Evolutionary conservation across 176 grass and related monocot genomes (phyloP), one percentile per base, ranked within the genome.

Genomic region (Stipa capillata): DNA sequence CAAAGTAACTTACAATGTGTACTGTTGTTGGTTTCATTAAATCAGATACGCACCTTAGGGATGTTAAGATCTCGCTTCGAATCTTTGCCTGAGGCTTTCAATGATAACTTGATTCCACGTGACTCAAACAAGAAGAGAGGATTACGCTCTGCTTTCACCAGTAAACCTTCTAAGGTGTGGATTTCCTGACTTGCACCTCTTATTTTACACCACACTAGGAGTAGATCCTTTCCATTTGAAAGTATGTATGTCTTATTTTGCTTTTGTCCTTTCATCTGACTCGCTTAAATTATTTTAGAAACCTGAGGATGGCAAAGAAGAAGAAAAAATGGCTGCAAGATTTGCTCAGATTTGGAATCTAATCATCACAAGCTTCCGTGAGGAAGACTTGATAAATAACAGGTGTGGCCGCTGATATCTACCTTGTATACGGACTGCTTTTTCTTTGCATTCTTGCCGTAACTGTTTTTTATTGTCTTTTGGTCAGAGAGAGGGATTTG

Each of bases 291-390:
- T 61, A 14, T 68, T 91, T 82, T 75, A 97, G 94, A 79, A 76
- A 29, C 73, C 87, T 20, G 87, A 79, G 73, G 84, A 77, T 43
- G 58, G 56, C 35, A 94, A 83, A 81, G 85, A 94, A 78, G 85
- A 90, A 72, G 87, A 88, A 51, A 84, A 88, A 57, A 64, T 88
- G 59, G 86, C 81, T 58, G 91, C 91, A 72, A 86, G 89, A 79
- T 97, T 97, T 88, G 89, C 94, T 79, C 91, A 97, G 67, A 94
- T 97, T 65, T 97, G 94, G 94, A 97, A 97, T 79, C 54, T 90
- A 85, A 97, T 97, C 39, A 97, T 97, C 63, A 94, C 94, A 77
- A 97, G 94, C 63, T 97, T 94, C 43, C 85, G 94, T 2, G 81
- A 90, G 27, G 94, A 97, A 92, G 94, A 97, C 76, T 74, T 97